Conservation (phyloP, 1,139 yeast genomes). For the Nakaseomyces glabratus region DNA sequence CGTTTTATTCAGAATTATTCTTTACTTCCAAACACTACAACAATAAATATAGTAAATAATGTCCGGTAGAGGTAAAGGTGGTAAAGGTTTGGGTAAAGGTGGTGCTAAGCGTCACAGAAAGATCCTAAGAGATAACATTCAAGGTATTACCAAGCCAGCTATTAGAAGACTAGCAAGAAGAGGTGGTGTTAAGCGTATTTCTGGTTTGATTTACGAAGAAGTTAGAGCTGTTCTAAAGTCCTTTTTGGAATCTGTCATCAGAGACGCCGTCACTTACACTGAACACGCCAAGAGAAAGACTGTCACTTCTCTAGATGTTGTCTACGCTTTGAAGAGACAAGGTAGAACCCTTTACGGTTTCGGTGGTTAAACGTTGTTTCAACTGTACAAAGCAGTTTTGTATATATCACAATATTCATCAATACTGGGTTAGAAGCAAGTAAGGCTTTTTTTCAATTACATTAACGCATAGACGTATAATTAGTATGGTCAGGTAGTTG, state of each 20-base stretch:
- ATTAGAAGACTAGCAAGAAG: slow-evolving; percentile 98
- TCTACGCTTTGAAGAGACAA: slow-evolving; percentile 97
- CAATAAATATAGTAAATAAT: no score
- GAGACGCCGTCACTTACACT: slow-evolving; percentile 96
- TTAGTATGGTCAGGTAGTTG: no score
- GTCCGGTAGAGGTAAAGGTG: slow-evolving; percentile 99
- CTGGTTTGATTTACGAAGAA: slow-evolving; percentile 95
- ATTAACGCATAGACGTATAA: no score
- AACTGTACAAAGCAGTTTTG: not conserved
- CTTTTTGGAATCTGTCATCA: slow-evolving; percentile 88
- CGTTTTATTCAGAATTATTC: no score
- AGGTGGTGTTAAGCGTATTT: slow-evolving; percentile 99
- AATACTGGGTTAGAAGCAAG: no score
- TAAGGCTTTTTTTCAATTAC: no score
- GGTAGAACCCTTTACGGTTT: slow-evolving; percentile 99
- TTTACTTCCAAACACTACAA: no score
- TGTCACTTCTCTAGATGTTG: slow-evolving; percentile 93
- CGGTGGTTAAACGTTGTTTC: slow-evolving; percentile 86
- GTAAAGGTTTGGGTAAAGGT: slow-evolving; percentile 96
- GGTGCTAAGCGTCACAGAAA: slow-evolving; percentile 99
- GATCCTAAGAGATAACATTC: slow-evolving; percentile 96
- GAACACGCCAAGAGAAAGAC: slow-evolving; percentile 99
- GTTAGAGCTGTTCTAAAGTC: slow-evolving; percentile 91
- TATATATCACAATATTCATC: no score
- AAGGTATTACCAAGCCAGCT: slow-evolving; percentile 98